Evolutionary conservation across 176 grass and related monocot genomes (phyloP), one percentile per base, ranked within the genome.

Genomic region (Lolium rigidum): DNA sequence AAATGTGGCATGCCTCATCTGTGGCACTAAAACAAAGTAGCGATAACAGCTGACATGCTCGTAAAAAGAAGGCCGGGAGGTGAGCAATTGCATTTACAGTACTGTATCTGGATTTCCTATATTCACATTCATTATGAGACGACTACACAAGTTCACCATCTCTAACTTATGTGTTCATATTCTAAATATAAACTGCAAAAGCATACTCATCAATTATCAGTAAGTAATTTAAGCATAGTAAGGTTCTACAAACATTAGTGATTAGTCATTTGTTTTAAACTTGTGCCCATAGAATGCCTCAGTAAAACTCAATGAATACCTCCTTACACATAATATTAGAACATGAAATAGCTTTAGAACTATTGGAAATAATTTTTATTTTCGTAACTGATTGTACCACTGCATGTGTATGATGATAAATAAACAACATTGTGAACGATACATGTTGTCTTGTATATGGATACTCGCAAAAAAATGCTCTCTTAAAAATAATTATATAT

Each of bases 1-100:
- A 64, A 64, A 64, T 31, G 62, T 65, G 60, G 59, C 22, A 63
- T 63, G 60, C 60, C 10, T 26, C 60, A 13, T 12, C 10, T 25
- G 22, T 63, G 62, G 25, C 25, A 65, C 62, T 65, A 65, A 28
- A 64, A 64, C 12, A 65, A 31, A 31, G 62, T 31, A 65, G 25
- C 62, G 24, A 65, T 65, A 65, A 65, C 5, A 65, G 24, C 12
- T 65, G 12, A 11, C 13, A 65, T 12, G 31, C 51, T 54, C 12
- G 6, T 37, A n/a, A 59, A 51, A 25, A 20, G 64, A 54, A 74
- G 14, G n/a, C 14, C 22, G 72, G 20, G 14, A 11, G 14, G n/a
- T 81, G 77, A 81, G 61, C 61, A 38, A 73, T 64, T 81, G 77
- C 11, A 80, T 22, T 9, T 51, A 72, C 55, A 73, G 9, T 86